Conservation (phyloP, 176 grass and related monocot species). For the Stipa capillata region DNA sequence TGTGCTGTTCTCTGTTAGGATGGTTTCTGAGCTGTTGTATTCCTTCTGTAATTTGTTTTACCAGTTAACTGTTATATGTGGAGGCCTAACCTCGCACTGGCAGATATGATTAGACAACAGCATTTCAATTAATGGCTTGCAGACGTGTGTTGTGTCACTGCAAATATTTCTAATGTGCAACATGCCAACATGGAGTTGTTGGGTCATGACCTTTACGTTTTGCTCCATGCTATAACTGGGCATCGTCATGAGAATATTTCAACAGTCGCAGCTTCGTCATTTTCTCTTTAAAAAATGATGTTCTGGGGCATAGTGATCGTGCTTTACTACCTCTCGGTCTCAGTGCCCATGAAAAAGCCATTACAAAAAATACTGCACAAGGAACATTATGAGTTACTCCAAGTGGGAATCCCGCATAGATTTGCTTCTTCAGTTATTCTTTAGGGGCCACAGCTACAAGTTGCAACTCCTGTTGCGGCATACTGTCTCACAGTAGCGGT, state of each 20-base stretch:
- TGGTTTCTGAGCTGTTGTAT: slow-evolving; percentile 27
- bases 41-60: slow-evolving; percentile 22
- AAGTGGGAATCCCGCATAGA: slow-evolving; percentile 21
- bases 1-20: too few relatives aligned
- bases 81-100: slow-evolving; percentile 35
- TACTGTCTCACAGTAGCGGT: background rate
- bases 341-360: too few relatives aligned
- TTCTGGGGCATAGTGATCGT: too few relatives aligned
- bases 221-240: background rate
- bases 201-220: slow-evolving; percentile 28
- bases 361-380: too few relatives aligned
- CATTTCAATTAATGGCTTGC: slow-evolving; percentile 25
- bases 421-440: slow-evolving; percentile 18
- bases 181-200: too few relatives aligned
- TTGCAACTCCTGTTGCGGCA: background rate
- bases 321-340: too few relatives aligned
- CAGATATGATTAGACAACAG: slow-evolving; percentile 6
- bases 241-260: slow-evolving; percentile 12
- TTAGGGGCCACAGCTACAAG: background rate
- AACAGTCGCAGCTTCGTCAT: background rate
- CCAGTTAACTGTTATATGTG: slow-evolving; percentile 14
- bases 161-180: background rate
- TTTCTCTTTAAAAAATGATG: too few relatives aligned
- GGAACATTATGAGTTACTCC: too few relatives aligned
- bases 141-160: background rate